These are phyloP conservation scores for Penicillium concentricum DNA, from an alignment of 2,329 filamentous ascomycete species.

Conservation along the genomic window DNA sequence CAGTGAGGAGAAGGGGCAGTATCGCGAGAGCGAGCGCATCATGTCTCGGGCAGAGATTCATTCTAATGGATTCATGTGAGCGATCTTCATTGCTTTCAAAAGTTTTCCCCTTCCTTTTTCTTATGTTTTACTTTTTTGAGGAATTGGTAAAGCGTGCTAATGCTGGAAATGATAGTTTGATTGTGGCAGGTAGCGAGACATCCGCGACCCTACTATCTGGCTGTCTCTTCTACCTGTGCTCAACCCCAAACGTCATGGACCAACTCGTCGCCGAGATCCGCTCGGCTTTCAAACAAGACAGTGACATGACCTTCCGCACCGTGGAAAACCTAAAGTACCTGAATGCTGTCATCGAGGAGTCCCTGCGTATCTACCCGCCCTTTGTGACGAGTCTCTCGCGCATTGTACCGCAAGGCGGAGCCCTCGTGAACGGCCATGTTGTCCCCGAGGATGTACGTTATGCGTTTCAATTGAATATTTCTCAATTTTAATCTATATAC, in stretches of 20 bases:
- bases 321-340: slow-evolving; percentile 42
- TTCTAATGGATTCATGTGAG: slow-evolving; percentile 27
- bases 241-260: slow-evolving; percentile 15
- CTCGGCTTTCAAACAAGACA: slow-evolving; percentile 19
- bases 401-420: slow-evolving; percentile 31
- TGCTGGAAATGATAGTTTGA: slow-evolving; percentile 18
- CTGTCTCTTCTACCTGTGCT: slow-evolving; percentile 31
- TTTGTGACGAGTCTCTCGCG: slow-evolving; percentile 30
- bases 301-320: slow-evolving; percentile 33
- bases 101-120: background rate
- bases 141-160: background rate
- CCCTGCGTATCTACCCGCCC: slow-evolving; percentile 48
- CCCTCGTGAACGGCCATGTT: slow-evolving; percentile 33
- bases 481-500: background rate
- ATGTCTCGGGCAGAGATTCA: slow-evolving; percentile 27
- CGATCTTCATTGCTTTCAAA: background rate
- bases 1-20: slow-evolving; percentile 16
- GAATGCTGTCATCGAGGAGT: slow-evolving; percentile 49
- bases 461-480: background rate
- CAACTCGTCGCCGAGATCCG: slow-evolving; percentile 26
- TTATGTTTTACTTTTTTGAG: background rate
- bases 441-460: slow-evolving; percentile 31
- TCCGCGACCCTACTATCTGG: slow-evolving; percentile 43
- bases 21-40: slow-evolving; percentile 14
- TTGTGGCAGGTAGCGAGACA: slow-evolving; percentile 42